Percentiles rank a stretch among this genome's conserved stretches.
Conservation (phyloP, 805 yeast species). For the Yamadazyma phyllophila region DNA sequence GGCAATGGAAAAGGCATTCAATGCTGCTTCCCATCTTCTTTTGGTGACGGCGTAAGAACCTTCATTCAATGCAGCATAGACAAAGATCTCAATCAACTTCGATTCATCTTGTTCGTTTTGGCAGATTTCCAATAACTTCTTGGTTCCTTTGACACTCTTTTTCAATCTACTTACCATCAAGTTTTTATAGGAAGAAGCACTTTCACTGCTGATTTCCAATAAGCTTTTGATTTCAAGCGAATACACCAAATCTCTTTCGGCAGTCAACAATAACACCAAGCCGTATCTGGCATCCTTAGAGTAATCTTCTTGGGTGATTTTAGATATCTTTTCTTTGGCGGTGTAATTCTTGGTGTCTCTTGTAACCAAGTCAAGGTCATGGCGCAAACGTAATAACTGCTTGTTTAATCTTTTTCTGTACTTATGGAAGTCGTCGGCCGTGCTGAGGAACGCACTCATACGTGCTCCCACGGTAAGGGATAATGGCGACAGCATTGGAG, state of each 20-base stretch:
- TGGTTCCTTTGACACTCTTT: conserved; percentile 50
- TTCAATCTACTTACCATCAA: conserved; percentile 62
- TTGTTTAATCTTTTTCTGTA: conserved; percentile 64
- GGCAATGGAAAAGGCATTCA: conserved; percentile 55
- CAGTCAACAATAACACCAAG: conserved; percentile 56
- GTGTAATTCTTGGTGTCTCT: conserved; percentile 65
- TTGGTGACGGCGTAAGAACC: conserved; percentile 53
- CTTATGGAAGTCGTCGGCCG: conserved; percentile 66
- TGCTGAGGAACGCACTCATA: conserved; percentile 57
- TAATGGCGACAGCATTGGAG: conserved; percentile 41
- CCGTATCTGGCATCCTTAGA: conserved; percentile 52
- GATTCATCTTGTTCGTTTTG: conserved; percentile 34
- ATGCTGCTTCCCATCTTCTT: conserved; percentile 55
- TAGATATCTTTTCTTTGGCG: conserved; percentile 45
- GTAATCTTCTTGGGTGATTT: conserved; percentile 50
- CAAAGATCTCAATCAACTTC: conserved; percentile 29
- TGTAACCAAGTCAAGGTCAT: conserved; percentile 58
- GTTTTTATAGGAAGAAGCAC: conserved; percentile 42
- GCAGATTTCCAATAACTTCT: conserved; percentile 42
- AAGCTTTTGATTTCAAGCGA: conserved; percentile 61
- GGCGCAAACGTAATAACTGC: conserved; percentile 62
- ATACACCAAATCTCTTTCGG: conserved; percentile 74
- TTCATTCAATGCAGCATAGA: conserved; percentile 46
- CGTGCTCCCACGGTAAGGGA: conserved; percentile 53
- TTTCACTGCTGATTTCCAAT: conserved; percentile 52